Base-by-base conservation (phyloP, 2,329 filamentous ascomycete genomes). In the Nemania sp. region DNA sequence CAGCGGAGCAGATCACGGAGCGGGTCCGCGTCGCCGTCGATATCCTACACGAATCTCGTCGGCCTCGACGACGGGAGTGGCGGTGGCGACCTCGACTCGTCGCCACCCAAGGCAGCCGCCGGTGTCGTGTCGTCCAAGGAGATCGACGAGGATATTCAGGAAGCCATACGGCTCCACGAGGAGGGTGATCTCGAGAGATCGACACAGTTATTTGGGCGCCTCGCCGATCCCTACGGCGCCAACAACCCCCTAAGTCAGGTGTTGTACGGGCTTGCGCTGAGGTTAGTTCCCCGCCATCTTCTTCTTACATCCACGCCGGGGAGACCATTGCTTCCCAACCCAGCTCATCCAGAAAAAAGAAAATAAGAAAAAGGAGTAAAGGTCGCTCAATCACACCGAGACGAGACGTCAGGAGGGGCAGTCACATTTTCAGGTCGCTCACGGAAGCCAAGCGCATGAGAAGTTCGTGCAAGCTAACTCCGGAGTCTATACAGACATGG, bases 211-310 rank as follows among this genome's bases (percentile, higher is more conserved):
- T 99, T 99, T 77, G 90, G 87, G 29, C 81, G 83, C 62, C 81
- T 99, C 67, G 95, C 95, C 54, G 89, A 97, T 73, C 91, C 91
- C 0, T 82, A 87, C 55, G 92, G 91, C 21, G 86, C 89, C 51
- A 97, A 97, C 74, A 97, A 98, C 77, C 91, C 95, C 42, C 82
- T 99, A 65, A 95, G 92, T 71, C 94, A 99, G 78, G 95, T 99
- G 37, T 83, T 99, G 54, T 99, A 97, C 74, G 95, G 95, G 3
- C 89, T 99, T 59, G 93, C 94, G 54, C 78, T 97, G 67, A 85
- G 92, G 89, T 93, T 76, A 77, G 85, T 81, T 53, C 18, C 29
- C 15, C 10, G 35, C 32, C 10, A 17, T 54, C 18, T 54, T 45
- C 18, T 54, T 45, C 29, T 34, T 59, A 42, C 49, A 18, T 48